Evolutionary conservation across 2,329 filamentous ascomycete species (phyloP).

Genomic region (Calonectria fujianensis): DNA sequence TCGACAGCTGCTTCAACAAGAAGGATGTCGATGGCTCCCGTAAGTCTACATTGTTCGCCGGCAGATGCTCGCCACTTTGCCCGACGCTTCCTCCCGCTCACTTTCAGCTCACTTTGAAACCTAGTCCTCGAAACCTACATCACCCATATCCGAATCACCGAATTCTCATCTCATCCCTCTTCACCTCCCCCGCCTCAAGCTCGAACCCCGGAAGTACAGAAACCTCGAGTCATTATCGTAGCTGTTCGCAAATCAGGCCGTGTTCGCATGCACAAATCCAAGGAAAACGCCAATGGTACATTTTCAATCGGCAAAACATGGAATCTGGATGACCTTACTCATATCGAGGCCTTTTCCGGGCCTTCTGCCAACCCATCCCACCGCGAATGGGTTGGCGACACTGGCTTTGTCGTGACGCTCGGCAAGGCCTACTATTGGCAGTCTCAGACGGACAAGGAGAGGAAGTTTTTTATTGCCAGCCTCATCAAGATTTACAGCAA

Average conservation of each 20-base stretch:
- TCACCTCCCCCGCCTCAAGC: constrained; percentile 88
- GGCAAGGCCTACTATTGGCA: constrained; percentile 99
- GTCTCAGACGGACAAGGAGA: constrained; percentile 94
- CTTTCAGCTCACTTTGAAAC: constrained; percentile 41
- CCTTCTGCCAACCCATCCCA: constrained; percentile 73
- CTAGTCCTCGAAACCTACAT: constrained; percentile 89
- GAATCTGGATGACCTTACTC: constrained; percentile 92
- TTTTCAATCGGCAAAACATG: constrained; percentile 99
- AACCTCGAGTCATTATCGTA: constrained; percentile 93
- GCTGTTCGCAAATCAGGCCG: constrained; percentile 93
- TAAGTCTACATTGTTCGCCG: constrained; percentile 68
- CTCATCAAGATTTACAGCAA: constrained; percentile 97
- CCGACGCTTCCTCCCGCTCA: not conserved
- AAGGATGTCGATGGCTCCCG: constrained; percentile 89
- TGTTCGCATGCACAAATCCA: constrained; percentile 96
- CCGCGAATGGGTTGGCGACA: constrained; percentile 86
- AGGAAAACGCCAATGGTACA: constrained; percentile 93
- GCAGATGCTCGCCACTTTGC: not conserved
- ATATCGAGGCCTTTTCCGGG: constrained; percentile 88
- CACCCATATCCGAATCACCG: constrained; percentile 93
- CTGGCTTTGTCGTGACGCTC: constrained; percentile 91
- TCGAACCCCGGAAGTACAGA: constrained; percentile 83
- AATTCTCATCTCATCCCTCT: constrained; percentile 89
- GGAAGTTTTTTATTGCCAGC: constrained; percentile 98
- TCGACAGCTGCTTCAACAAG: constrained; percentile 95